Evolutionary conservation across 176 grass and related monocot species (phyloP).

Genomic region (Carex scoparia): DNA sequence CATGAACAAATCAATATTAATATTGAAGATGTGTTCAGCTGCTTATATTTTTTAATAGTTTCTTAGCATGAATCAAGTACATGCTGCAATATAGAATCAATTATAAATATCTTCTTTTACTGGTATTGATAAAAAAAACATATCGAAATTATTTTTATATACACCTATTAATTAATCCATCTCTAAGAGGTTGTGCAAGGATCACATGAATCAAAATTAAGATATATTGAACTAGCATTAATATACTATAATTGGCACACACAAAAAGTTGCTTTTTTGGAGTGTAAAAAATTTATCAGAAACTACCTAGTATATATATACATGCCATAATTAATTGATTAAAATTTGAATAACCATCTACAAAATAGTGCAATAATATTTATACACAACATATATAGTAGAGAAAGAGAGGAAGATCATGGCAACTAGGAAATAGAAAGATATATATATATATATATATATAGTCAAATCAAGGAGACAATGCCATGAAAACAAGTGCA

Average conservation of each 20-base stretch:
- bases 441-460: not conserved
- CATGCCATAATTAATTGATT: not conserved
- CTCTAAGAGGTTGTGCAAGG: not conserved
- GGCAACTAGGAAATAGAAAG: conserved; percentile 11
- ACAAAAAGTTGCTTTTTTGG: not conserved
- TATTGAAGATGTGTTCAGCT: not conserved
- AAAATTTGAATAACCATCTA: not conserved
- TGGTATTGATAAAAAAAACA: not conserved
- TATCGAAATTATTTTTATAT: not conserved
- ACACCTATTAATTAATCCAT: not conserved
- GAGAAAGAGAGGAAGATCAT: not conserved
- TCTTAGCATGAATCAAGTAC: not conserved
- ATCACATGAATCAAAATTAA: not conserved
- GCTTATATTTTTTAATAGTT: conserved; percentile 2
- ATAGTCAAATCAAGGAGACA: conserved; percentile 27
- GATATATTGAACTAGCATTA: not conserved
- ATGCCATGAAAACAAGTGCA: conserved; percentile 20
- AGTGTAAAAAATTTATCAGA: not conserved
- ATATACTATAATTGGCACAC: not conserved
- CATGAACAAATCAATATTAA: not conserved
- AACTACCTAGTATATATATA: not conserved
- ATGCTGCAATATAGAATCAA: not conserved
- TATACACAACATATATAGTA: not conserved
- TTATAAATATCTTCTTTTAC: not conserved
- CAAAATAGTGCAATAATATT: not conserved